Conservation (phyloP, 2,329 filamentous ascomycete species). For the Aspergillus tamarii region DNA sequence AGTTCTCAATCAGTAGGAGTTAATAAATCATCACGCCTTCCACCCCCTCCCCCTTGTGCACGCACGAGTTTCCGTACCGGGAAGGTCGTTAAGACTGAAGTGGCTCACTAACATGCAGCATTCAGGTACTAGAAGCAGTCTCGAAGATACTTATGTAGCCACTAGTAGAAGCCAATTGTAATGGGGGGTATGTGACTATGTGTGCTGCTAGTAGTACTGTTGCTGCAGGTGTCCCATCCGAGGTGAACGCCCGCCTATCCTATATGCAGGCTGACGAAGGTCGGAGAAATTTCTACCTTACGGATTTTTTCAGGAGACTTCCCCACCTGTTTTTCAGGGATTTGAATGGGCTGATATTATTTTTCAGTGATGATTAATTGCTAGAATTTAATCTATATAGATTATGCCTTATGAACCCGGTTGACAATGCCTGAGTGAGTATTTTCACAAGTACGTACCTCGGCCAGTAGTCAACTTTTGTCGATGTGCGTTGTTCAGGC, state of each 20-base stretch:
- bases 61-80: neutral
- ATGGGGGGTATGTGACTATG: neutral
- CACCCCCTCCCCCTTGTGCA: neutral
- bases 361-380: neutral
- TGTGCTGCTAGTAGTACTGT: neutral
- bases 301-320: neutral
- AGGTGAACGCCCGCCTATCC: neutral
- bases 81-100: neutral
- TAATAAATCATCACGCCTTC: too few species aligned
- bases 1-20: too few species aligned
- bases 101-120: neutral
- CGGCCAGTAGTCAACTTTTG: neutral
- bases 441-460: neutral
- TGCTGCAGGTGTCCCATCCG: neutral
- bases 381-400: neutral
- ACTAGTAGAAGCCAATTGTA: neutral
- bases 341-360: neutral
- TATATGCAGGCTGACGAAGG: constrained; percentile 1
- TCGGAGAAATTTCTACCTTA: neutral
- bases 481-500: neutral
- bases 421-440: neutral
- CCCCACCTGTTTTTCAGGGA: neutral
- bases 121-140: neutral
- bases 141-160: neutral
- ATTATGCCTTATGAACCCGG: neutral